These are phyloP conservation scores for Colletotrichum sp. DNA, from an alignment of 2,329 filamentous ascomycete species.

Conservation along the genomic window DNA sequence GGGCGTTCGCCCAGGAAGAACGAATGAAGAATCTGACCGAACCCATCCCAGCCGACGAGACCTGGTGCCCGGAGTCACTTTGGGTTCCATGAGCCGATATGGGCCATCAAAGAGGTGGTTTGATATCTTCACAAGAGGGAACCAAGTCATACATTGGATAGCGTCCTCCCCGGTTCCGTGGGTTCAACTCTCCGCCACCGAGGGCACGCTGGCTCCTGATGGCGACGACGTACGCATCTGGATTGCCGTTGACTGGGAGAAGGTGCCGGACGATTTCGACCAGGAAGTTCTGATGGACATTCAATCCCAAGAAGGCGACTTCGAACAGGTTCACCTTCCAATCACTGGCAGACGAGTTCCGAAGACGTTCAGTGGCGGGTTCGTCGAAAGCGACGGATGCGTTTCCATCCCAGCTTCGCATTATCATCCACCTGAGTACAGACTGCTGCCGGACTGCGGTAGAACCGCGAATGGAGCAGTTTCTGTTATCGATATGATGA, in stretches of 20 bases:
- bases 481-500: slow-evolving; percentile 18
- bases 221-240: slow-evolving; percentile 34
- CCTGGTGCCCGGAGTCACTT: slow-evolving; percentile 32
- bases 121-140: slow-evolving; percentile 39
- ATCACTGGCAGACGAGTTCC: slow-evolving; percentile 29
- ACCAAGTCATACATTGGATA: slow-evolving; percentile 32
- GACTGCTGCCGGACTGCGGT: slow-evolving; percentile 34
- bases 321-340: slow-evolving; percentile 38
- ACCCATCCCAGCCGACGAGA: slow-evolving; percentile 44
- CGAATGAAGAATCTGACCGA: slow-evolving; percentile 59
- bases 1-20: slow-evolving; percentile 37
- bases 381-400: slow-evolving; percentile 36
- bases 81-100: slow-evolving; percentile 35
- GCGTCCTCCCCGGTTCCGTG: slow-evolving; percentile 36
- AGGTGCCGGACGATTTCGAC: slow-evolving; percentile 43
- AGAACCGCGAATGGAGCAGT: slow-evolving; percentile 26
- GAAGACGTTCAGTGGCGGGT: slow-evolving; percentile 33
- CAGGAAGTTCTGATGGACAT: slow-evolving; percentile 43
- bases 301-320: slow-evolving; percentile 36
- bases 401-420: slow-evolving; percentile 36
- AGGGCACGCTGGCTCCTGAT: slow-evolving; percentile 32
- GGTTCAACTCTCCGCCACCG: slow-evolving; percentile 30
- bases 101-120: slow-evolving; percentile 35
- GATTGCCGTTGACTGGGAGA: slow-evolving; percentile 36
- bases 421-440: slow-evolving; percentile 22